phyloP scores from a whole-genome alignment of 495 filamentous ascomycete genomes.

The Podospora sp. region DNA sequence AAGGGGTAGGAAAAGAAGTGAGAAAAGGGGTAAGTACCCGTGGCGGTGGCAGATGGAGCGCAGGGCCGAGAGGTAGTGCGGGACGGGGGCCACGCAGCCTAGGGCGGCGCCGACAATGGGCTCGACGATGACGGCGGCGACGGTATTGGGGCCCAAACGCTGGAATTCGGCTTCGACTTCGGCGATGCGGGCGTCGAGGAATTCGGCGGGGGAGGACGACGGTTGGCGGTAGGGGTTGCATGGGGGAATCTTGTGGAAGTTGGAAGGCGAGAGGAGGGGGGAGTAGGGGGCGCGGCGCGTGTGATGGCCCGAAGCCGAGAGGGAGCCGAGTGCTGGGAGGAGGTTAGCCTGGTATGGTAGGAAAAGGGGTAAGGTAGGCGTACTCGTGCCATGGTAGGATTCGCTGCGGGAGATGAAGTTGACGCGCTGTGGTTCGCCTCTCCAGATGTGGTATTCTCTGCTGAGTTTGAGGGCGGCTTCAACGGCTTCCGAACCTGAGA shows the following conservation, averaged over 20 bases:
- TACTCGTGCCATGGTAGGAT: conserved; percentile 70
- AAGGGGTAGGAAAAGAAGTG: no score
- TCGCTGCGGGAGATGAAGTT: conserved; percentile 64
- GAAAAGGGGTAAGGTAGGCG: no score
- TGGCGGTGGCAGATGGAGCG: conserved; percentile 63
- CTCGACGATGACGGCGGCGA: conserved; percentile 61
- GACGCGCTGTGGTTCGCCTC: conserved; percentile 30
- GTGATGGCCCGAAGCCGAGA: conserved; percentile 61
- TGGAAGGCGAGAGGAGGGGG: conserved; percentile 53
- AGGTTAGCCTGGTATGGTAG: no score
- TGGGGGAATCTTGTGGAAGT: conserved; percentile 63
- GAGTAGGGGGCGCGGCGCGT: conserved; percentile 59
- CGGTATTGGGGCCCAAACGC: not conserved
- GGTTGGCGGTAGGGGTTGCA: conserved; percentile 57
- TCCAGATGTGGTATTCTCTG: conserved; percentile 63
- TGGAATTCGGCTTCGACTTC: conserved; percentile 69
- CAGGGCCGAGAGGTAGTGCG: conserved; percentile 67
- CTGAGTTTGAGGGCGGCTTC: conserved; percentile 70
- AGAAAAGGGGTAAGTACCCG: conserved; percentile 32
- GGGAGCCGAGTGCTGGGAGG: conserved; percentile 54
- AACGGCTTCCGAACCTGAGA: conserved; percentile 72
- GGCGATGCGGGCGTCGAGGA: conserved; percentile 38
- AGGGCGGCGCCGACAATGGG: conserved; percentile 61
- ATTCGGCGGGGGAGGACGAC: conserved; percentile 30
- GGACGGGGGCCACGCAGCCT: conserved; percentile 63